Conservation (phyloP, 163 green algal genomes). For the Trebouxiophyceae sp. region DNA sequence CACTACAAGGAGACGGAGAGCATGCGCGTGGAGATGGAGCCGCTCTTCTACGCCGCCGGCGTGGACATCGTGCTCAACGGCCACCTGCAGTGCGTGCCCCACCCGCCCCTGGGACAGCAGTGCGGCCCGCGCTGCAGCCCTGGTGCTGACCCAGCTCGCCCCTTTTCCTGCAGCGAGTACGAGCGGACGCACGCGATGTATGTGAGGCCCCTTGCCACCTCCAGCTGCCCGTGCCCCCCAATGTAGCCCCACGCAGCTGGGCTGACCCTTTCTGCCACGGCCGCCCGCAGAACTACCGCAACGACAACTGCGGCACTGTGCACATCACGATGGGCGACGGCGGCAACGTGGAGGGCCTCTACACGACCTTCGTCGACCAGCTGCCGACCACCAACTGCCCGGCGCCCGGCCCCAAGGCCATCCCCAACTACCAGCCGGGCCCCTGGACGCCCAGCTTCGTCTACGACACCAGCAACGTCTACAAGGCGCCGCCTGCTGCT, state of each 20-base stretch:
- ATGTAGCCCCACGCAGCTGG: neutral
- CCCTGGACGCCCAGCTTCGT: slow-evolving; percentile 10
- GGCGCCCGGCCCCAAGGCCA: neutral
- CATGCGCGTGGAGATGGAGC: slow-evolving; percentile 43
- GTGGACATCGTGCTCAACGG: slow-evolving; percentile 34
- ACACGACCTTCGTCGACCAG: slow-evolving; percentile 18
- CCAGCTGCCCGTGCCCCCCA: neutral
- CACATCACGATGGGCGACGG: slow-evolving; percentile 59
- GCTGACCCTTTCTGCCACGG: neutral
- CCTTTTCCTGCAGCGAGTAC: slow-evolving; percentile 6
- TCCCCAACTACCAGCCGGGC: slow-evolving; percentile 19
- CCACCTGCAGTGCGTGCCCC: no score
- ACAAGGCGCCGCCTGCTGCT: no score
- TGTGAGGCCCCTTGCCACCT: neutral
- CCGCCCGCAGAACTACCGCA: slow-evolving; percentile 17
- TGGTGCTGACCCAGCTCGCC: slow-evolving; percentile 19
- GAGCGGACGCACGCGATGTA: neutral
- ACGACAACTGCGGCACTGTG: slow-evolving; percentile 28
- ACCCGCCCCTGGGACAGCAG: no score
- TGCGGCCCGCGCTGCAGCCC: no score
- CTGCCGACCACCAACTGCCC: neutral
- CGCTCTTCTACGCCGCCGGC: slow-evolving; percentile 39
- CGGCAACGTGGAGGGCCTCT: slow-evolving; percentile 63
- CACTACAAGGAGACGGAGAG: slow-evolving; percentile 18
- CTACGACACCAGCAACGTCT: slow-evolving; percentile 4